Conservation (phyloP, 163 green algal species). For the Scenedesmus sp. region DNA sequence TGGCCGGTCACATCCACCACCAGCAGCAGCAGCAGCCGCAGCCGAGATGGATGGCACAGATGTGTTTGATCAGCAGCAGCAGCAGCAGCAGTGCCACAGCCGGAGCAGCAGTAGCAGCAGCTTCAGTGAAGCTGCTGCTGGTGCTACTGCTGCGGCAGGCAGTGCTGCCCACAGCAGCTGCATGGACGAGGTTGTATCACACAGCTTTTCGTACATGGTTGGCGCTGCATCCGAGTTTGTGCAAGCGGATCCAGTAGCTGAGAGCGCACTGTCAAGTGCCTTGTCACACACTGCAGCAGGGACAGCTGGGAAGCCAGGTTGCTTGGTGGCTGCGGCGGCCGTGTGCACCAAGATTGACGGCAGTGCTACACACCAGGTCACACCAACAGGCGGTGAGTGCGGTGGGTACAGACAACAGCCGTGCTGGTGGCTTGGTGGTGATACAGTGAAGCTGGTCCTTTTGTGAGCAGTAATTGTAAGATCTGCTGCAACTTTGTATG, state of each 20-base stretch:
- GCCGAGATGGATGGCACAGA: background rate
- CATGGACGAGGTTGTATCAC: background rate
- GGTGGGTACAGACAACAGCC: background rate
- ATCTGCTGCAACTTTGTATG: background rate
- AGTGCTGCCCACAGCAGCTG: constrained; percentile 17
- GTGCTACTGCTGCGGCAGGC: background rate
- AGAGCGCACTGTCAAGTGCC: background rate
- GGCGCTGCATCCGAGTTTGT: background rate
- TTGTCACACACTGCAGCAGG: background rate
- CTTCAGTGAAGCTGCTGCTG: constrained; percentile 8
- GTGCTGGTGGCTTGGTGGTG: background rate
- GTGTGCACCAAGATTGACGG: background rate
- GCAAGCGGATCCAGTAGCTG: background rate
- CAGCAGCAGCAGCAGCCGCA: background rate
- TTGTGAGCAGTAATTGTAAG: too few species aligned
- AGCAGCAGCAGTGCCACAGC: constrained; percentile 19
- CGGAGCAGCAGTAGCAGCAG: background rate
- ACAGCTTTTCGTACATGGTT: background rate
- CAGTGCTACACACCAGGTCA: background rate
- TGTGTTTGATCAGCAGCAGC: constrained; percentile 5
- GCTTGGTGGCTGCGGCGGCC: background rate
- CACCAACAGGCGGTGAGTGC: constrained; percentile 5
- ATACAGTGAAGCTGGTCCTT: background rate
- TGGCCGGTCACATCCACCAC: background rate
- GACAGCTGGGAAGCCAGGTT: background rate